Conservation (phyloP, 257 asterid species). For the Petunia axillaris region DNA sequence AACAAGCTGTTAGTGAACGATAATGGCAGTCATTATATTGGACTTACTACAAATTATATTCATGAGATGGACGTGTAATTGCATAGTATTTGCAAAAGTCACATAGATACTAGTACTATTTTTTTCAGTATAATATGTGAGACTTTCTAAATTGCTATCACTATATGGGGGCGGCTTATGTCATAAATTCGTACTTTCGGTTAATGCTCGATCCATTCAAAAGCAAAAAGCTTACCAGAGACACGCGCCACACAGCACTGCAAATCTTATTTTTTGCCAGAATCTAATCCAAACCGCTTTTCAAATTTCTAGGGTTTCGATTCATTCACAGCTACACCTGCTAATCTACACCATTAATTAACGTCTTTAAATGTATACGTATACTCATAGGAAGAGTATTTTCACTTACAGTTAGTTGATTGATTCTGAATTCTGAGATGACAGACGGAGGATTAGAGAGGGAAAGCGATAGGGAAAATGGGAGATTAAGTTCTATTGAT, state of each 20-base stretch:
- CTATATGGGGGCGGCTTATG: no score
- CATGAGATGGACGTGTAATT: no score
- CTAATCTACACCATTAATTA: not conserved
- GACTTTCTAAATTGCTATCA: no score
- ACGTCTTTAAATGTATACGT: not conserved
- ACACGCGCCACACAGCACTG: not conserved
- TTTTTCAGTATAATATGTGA: no score
- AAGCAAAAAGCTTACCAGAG: not conserved
- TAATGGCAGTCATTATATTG: no score
- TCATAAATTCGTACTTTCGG: no score
- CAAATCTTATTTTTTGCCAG: not conserved
- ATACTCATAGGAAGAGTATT: not conserved
- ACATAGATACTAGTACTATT: no score
- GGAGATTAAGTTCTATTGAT: slow-evolving; percentile 76
- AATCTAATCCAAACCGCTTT: not conserved
- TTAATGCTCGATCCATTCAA: slow-evolving; percentile 13
- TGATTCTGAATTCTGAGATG: slow-evolving; percentile 41
- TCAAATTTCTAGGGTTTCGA: slow-evolving; percentile 19
- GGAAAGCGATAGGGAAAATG: slow-evolving; percentile 72
- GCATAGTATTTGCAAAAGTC: no score
- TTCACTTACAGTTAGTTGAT: slow-evolving; percentile 18
- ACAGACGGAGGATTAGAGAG: slow-evolving; percentile 88
- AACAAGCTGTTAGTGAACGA: no score
- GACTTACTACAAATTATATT: no score
- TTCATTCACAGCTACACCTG: not conserved